phyloP scores from a whole-genome alignment of 768 basidiomycete genomes.

The Xerocomellus intermedius region DNA sequence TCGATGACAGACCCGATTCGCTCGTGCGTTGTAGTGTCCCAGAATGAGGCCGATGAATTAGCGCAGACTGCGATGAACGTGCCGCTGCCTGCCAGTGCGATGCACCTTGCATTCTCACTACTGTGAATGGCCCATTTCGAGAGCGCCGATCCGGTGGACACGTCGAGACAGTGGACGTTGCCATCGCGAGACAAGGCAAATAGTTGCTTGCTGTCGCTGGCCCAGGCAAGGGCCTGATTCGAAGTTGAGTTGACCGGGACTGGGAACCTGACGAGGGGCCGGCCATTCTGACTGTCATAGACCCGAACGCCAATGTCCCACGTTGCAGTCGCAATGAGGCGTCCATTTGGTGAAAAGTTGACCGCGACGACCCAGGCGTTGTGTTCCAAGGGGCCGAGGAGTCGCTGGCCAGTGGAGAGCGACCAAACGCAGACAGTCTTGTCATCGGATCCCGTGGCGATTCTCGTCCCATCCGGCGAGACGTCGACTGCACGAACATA shows the following conservation, averaged over 20 bases:
- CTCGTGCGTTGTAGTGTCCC: not conserved
- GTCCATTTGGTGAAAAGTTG: conserved; percentile 1
- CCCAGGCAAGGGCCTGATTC: not conserved
- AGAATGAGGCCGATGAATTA: not conserved
- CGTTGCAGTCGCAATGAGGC: not conserved
- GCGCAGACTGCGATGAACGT: not conserved
- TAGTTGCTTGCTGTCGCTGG: not conserved
- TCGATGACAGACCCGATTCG: no score
- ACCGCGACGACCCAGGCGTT: not conserved
- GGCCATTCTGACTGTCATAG: not conserved
- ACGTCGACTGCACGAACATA: not conserved
- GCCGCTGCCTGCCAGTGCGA: not conserved
- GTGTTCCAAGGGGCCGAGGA: not conserved
- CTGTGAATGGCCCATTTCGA: not conserved
- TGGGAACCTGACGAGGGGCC: not conserved
- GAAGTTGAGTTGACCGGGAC: not conserved
- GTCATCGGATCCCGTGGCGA: not conserved
- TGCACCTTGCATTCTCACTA: not conserved
- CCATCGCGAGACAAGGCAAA: not conserved
- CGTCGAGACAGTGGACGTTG: not conserved
- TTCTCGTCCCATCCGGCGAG: not conserved
- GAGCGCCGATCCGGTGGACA: not conserved
- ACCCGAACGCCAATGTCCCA: not conserved
- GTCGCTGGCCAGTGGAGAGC: not conserved
- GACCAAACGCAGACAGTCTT: not conserved